Conservation (phyloP, 495 filamentous ascomycete genomes). For the Lepidopterella palustris region DNA sequence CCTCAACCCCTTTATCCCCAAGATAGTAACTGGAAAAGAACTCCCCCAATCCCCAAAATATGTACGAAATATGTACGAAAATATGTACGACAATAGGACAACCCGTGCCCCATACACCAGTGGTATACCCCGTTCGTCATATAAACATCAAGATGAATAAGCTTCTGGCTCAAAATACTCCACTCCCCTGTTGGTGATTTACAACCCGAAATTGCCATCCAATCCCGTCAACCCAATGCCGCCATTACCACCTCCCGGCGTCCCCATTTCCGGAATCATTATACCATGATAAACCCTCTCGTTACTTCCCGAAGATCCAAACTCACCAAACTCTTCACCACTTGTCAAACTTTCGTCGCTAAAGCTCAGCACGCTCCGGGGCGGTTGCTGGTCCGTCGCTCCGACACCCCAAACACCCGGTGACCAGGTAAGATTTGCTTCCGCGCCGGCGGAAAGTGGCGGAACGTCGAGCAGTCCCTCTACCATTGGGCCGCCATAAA, state of each 20-base stretch:
- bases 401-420: constrained; percentile 45
- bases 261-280: constrained; percentile 43
- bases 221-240: constrained; percentile 41
- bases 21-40: no score
- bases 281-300: constrained; percentile 44
- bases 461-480: constrained; percentile 42
- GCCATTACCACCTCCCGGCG: constrained; percentile 29
- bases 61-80: constrained; percentile 5
- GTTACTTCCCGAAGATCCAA: constrained; percentile 8
- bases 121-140: constrained; percentile 6
- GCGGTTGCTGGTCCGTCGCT: constrained; percentile 23
- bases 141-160: not conserved
- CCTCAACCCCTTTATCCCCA: constrained; percentile 5
- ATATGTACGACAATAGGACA: not conserved
- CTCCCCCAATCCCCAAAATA: no score
- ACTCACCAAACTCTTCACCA: constrained; percentile 32
- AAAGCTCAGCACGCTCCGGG: constrained; percentile 67
- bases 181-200: constrained; percentile 1
- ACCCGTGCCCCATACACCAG: not conserved
- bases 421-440: constrained; percentile 44
- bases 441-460: constrained; percentile 35
- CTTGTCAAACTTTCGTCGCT: constrained; percentile 69
- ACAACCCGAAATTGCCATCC: constrained; percentile 40
- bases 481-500: constrained; percentile 65
- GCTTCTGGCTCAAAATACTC: not conserved